Base-by-base conservation (phyloP, 2,329 filamentous ascomycete species). In the Fusarium oligoseptatum region DNA sequence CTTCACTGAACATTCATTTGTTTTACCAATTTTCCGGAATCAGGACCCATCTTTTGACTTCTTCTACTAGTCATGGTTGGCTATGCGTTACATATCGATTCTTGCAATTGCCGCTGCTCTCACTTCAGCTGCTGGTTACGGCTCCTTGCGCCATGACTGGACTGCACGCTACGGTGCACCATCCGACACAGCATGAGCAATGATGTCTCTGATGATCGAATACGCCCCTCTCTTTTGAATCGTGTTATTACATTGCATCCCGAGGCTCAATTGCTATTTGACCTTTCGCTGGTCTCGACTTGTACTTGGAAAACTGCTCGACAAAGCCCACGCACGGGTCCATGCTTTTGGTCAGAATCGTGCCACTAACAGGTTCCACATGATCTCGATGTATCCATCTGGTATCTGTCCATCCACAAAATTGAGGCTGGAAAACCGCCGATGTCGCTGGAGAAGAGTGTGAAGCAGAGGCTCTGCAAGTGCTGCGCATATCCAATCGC, bases 291-390 rank as follows among this genome's bases (percentile, higher is more conserved):
- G 36, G 29, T 29, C 12, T 24, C 27, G 36, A 60, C 64, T 67
- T 64, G 34, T 39, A 29, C 36, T 56, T 50, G 15, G 56, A 67
- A 24, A 43, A 27, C 29, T 34, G 48, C 37, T 56, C 34, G 20
- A 20, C 41, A 60, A 58, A 60, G 43, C 41, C 39, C 67, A 70
- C 27, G 50, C 29, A 32, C 60, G 60, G 8, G 34, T 41, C 64
- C 61, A 63, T 62, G 32, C 48, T 60, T 67, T 72, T 61, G 34
- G 69, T 70, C 57, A 62, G 27, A 36, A 72, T 70, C 63, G 69
- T 63, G 41, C 66, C 71, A 72, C 64, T 63, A 43, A 64, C 66
- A 45, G 64, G 69, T 70, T 68, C 66, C 71, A 70, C 71, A 43
- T 64, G 61, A 68, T 67, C 60, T 70, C 20, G 60, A 63, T 63